These are phyloP conservation scores for Gossypioides kirkii DNA, from an alignment of 345 rosid species.

Conservation along the genomic window DNA sequence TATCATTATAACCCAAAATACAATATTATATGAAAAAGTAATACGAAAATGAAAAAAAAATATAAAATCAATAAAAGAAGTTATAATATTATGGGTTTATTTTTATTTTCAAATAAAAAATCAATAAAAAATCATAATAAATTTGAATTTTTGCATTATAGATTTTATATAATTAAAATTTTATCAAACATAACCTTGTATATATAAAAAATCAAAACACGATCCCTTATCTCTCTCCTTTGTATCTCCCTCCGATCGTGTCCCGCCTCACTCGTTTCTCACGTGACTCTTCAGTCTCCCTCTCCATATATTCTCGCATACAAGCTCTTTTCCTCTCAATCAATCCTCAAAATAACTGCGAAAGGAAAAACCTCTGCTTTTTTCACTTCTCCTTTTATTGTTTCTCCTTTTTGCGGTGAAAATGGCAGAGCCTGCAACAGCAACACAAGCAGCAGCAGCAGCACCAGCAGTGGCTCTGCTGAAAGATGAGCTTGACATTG, in stretches of 20 bases:
- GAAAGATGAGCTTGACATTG: constrained; percentile 90
- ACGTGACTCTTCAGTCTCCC: constrained; percentile 18
- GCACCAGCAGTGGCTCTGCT: constrained; percentile 37
- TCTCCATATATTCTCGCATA: background rate
- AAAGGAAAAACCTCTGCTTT: background rate
- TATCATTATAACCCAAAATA: too few species aligned
- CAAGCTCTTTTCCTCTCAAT: background rate
- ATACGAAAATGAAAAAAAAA: too few species aligned
- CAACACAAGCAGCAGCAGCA: constrained; percentile 34
- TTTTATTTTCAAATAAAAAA: too few species aligned
- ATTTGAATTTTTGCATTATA: too few species aligned
- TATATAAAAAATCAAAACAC: too few species aligned
- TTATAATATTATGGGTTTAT: too few species aligned
- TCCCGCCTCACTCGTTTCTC: constrained; percentile 20
- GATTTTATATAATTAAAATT: too few species aligned
- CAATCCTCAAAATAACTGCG: background rate
- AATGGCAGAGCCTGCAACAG: constrained; percentile 53
- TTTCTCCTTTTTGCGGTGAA: background rate
- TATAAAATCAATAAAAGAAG: too few species aligned
- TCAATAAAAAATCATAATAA: too few species aligned
- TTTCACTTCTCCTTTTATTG: background rate
- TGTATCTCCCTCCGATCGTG: constrained; percentile 5
- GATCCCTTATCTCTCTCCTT: background rate
- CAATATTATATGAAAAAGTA: too few species aligned
- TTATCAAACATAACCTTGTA: too few species aligned